These are phyloP conservation scores for Silene vulgaris DNA, from an alignment of 179 eudicot genomes.

Conservation along the genomic window DNA sequence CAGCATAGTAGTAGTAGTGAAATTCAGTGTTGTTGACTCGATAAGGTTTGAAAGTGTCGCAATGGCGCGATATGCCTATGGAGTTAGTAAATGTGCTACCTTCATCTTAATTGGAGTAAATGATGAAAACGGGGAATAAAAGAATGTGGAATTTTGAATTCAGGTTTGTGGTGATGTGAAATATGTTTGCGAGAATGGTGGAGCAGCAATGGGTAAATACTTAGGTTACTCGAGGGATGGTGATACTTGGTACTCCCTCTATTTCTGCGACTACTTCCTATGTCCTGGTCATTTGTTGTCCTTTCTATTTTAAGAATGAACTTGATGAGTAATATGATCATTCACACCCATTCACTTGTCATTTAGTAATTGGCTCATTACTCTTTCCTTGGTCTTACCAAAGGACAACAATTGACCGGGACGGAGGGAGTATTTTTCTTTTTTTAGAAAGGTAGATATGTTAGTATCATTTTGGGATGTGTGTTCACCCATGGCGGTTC, in stretches of 20 bases:
- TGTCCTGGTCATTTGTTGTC: no score
- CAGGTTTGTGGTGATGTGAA: not conserved
- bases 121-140: not conserved
- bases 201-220: not conserved
- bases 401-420: no score
- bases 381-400: no score
- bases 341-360: no score
- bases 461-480: not conserved
- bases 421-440: no score
- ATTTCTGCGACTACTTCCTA: not conserved
- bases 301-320: no score
- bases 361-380: no score
- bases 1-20: not conserved
- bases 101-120: not conserved
- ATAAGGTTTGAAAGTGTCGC: not conserved
- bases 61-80: not conserved
- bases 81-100: not conserved
- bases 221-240: not conserved
- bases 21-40: not conserved
- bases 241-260: not conserved
- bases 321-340: no score
- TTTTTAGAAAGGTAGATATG: not conserved
- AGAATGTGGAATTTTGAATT: not conserved
- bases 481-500: no score
- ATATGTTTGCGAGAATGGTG: not conserved